Evolutionary conservation across 2,329 filamentous ascomycete genomes (phyloP).

Genomic region (Fusarium goolgardi): DNA sequence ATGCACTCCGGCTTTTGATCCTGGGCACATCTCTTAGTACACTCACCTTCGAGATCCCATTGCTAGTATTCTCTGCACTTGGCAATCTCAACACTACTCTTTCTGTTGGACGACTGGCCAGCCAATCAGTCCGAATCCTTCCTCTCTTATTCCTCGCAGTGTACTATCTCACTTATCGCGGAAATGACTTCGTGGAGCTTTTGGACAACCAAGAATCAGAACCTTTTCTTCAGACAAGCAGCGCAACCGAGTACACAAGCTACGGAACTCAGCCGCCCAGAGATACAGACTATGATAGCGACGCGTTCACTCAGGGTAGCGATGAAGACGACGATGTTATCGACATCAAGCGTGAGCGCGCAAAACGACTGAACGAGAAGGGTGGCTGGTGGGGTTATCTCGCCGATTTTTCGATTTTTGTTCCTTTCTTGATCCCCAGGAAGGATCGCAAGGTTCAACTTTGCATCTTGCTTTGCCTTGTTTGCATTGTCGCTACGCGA

Average conservation of each 20-base stretch:
- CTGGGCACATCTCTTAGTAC: conserved; percentile 19
- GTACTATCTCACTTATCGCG: background rate
- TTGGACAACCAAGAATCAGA: conserved; percentile 21
- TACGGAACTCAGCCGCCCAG: conserved; percentile 30
- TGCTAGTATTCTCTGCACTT: conserved; percentile 7
- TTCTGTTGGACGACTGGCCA: background rate
- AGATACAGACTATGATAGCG: background rate
- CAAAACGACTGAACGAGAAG: conserved; percentile 44
- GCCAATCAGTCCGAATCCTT: conserved; percentile 13
- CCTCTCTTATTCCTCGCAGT: conserved; percentile 13
- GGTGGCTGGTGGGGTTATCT: conserved; percentile 51
- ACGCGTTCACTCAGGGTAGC: conserved; percentile 8
- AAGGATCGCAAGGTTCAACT: conserved; percentile 50
- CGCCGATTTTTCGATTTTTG: conserved; percentile 48
- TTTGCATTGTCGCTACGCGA: conserved; percentile 43
- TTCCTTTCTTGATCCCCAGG: conserved; percentile 49
- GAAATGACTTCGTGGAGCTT: background rate
- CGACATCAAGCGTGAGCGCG: conserved; percentile 45
- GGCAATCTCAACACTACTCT: background rate
- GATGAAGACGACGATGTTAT: conserved; percentile 43
- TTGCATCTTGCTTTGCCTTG: conserved; percentile 42
- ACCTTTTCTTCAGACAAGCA: conserved; percentile 20
- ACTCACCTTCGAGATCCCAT: conserved; percentile 17
- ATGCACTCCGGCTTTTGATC: background rate
- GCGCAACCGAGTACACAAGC: background rate